Conservation (phyloP, 352 stramenopile genomes). For the Pythium apleroticum region DNA sequence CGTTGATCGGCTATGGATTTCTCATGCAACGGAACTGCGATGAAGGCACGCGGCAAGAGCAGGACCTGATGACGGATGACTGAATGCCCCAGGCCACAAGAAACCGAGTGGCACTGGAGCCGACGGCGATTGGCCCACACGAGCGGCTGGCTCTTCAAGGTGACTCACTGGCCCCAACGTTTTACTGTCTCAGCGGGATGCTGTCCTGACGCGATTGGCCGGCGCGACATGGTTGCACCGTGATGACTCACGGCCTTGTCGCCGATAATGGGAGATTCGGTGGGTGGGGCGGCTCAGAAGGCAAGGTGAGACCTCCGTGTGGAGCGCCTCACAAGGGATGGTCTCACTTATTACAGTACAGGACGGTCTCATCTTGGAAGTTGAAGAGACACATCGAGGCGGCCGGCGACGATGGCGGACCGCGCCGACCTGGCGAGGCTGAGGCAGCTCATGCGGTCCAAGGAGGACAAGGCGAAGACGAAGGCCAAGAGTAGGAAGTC, state of each 20-base stretch:
- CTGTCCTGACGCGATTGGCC: not conserved
- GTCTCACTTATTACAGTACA: conserved; percentile 2
- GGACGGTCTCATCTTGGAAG: not conserved
- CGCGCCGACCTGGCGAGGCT: conserved; percentile 24
- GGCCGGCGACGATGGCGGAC: conserved; percentile 1
- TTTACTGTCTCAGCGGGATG: not conserved
- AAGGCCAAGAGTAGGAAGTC: not conserved
- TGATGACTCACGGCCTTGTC: not conserved
- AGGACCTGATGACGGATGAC: not conserved
- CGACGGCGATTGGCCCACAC: not conserved
- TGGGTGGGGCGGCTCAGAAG: not conserved
- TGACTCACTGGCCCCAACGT: not conserved
- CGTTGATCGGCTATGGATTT: not conserved
- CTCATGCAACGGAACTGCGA: not conserved
- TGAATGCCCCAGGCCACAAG: not conserved
- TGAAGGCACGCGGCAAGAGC: not conserved
- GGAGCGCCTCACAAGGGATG: not conserved
- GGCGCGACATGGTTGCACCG: not conserved
- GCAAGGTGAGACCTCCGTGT: not conserved
- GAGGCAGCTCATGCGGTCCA: conserved; percentile 26
- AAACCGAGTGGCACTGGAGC: not conserved
- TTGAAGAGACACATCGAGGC: conserved; percentile 7
- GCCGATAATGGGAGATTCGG: not conserved
- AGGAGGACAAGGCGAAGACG: not conserved
- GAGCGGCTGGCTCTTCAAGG: conserved; percentile 5